Evolutionary conservation across 257 asterid genomes (phyloP).

Genomic region (Avicennia marina): DNA sequence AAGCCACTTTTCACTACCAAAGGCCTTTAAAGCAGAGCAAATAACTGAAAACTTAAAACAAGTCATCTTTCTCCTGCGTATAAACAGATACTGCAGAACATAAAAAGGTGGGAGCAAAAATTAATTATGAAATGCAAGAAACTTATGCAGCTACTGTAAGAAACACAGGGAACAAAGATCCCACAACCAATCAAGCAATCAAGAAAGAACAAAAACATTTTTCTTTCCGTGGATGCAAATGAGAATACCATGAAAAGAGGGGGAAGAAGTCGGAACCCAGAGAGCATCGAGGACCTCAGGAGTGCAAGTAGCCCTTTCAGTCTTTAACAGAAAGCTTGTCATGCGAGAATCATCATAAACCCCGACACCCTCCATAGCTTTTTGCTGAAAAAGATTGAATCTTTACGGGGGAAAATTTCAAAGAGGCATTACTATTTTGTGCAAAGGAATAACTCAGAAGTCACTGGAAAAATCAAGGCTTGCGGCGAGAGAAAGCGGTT

Average conservation of each 20-base stretch:
- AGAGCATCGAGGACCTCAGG: constrained; percentile 62
- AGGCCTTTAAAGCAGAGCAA: constrained; percentile 8
- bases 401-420: not conserved
- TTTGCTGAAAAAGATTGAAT: constrained; percentile 19
- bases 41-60: not conserved
- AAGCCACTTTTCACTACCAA: constrained; percentile 17
- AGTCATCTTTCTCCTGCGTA: not conserved
- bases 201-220: not conserved
- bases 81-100: not conserved
- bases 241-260: constrained; percentile 62
- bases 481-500: constrained; percentile 56
- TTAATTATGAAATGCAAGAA: not conserved
- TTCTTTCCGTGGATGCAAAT: not conserved
- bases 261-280: constrained; percentile 55
- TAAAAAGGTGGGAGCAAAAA: constrained; percentile 4
- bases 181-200: not conserved
- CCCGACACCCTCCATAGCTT: constrained; percentile 53
- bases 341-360: constrained; percentile 31
- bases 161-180: not conserved
- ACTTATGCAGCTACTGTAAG: not conserved
- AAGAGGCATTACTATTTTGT: not conserved
- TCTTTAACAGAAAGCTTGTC: constrained; percentile 36
- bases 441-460: not conserved
- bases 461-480: constrained; percentile 9
- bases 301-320: constrained; percentile 44